Percentiles rank a stretch among this genome's conserved stretches.
These are phyloP conservation scores for Raddia distichophylla DNA, from an alignment of 176 grass and related monocot species.

Conservation along the genomic window DNA sequence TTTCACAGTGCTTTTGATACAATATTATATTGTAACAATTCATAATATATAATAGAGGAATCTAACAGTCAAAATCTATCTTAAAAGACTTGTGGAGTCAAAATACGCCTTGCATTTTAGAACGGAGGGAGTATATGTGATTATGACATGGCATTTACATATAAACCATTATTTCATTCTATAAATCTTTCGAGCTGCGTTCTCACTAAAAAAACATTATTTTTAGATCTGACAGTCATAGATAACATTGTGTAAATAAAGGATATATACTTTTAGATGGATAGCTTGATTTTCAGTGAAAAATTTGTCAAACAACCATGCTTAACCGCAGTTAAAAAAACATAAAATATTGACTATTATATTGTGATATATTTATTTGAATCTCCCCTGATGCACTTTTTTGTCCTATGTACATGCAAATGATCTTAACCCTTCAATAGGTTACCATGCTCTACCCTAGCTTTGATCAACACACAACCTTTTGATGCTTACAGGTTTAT, in stretches of 20 bases:
- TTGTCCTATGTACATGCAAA: background rate
- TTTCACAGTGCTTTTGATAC: no score
- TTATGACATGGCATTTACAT: background rate
- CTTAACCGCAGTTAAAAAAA: background rate
- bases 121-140: no score
- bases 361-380: background rate
- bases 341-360: background rate
- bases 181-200: background rate
- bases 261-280: slow-evolving; percentile 6
- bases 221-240: background rate
- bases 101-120: no score
- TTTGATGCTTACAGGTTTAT: background rate
- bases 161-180: background rate
- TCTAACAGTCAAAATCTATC: no score
- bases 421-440: background rate
- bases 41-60: no score
- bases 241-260: background rate
- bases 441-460: background rate
- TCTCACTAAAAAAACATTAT: background rate
- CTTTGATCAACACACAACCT: no score
- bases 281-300: background rate
- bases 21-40: no score
- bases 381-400: background rate
- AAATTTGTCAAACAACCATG: background rate
- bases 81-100: no score